Evolutionary conservation across 169 alveolate species (phyloP), one percentile per base, ranked within the genome.

Genomic region (Cryptosporidium ryanae): DNA sequence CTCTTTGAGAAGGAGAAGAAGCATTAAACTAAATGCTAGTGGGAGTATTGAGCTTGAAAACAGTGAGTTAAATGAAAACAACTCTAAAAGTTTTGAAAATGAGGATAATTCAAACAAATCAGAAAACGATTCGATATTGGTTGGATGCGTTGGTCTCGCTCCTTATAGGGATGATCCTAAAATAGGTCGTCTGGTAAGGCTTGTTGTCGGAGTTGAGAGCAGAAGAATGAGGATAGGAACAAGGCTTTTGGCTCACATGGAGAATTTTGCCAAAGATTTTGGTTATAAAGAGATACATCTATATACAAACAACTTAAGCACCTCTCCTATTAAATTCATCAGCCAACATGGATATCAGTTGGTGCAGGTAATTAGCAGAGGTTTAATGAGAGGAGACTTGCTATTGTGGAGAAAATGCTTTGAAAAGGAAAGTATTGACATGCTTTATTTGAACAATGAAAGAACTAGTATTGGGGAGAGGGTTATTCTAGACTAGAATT

Each of bases 211-310:
- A 65, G 90, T 87, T 38, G 94, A 94, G 68, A 90, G 94, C 34
- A 84, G 97, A 57, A 90, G 95, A 82, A 94, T 94, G 97, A 93
- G 93, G 65, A 94, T 94, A 7, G 97, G 97, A 25, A 92, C 95
- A 44, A 82, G 96, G 48, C 81, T 94, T 67, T 90, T 94, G 63
- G 94, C 90, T 55, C 96, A 94, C 49, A 70, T 94, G 93, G 97
- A 94, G 64, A 83, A 91, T 82, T 93, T 90, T 82, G 97, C 97
- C 32, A 91, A 87, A 65, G 96, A 92, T 34, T 89, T 82, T 57
- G 96, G 96, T 46, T 94, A 94, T 71, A 90, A 90, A 57, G 97
- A 94, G 65, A 90, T 94, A 64, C 91, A 95, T 66, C 93, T 94
- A 43, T 94, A 93, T 65, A 94, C 97, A 29, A 94, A 94, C 89